Base-by-base conservation (phyloP, 345 rosid genomes). In the Murraya koenigii region DNA sequence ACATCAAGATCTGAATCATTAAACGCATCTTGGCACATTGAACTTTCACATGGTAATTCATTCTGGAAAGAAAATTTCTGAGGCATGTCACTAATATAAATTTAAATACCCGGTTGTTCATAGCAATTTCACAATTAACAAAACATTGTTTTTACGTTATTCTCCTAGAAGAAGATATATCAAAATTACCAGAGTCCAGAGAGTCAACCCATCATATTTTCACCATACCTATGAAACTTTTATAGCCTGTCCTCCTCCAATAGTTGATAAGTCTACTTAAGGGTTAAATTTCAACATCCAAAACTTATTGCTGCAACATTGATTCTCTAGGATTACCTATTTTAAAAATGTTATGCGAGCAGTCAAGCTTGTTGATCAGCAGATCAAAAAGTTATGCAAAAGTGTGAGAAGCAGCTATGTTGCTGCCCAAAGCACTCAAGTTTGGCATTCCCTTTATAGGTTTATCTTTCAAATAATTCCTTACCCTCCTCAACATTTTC, bases 1-100 rank as follows among this genome's bases (percentile, higher is more conserved):
- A 82, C 81, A 87, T 94, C 97, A 60, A 90, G 85, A 74, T 85
- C 89, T 23, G 72, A 83, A 49, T 90, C 91, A 75, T 56, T 62
- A 3, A 90, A 75, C 72, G 82, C 75, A 77, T 86, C 88, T 80
- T 81, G 79, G 49, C 75, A 72, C 33, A 20, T 63, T 11, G 74
- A 84, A 81, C 75, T 81, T 35, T 83, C 81, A 56, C 70, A 80
- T 56, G 80, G 72, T 59, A 81, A 79, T 38, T 80, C 87, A 66
- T 86, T 81, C 94, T 86, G 80, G 14, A 67, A 76, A 71, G 22
- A 61, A 69, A 64, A 63, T 23, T 23, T 38, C 7, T 19, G 8
- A 15, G 32, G 11, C 38, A 15, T 49, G 22, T 75, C 38, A 47
- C 5, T 65, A n/a, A 58, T 58, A 2, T 23, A n/a, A 67, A 39